phyloP scores from a whole-genome alignment of 331 rosid genomes.

The Stylosanthes scabra region DNA sequence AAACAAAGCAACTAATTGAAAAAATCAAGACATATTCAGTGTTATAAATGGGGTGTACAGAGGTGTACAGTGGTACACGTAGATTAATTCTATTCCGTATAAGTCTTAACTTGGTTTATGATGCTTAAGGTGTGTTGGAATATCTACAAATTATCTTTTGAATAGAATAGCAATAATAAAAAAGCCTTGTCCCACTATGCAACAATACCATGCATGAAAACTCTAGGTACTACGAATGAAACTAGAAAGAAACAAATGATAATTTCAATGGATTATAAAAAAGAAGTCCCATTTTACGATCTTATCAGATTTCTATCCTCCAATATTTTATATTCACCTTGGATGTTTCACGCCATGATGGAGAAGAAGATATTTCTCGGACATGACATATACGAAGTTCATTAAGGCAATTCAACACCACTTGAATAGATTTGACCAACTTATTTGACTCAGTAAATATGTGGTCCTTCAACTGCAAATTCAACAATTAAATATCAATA shows the following conservation, averaged over 20 bases:
- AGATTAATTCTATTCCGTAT: too few species aligned
- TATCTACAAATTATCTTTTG: not conserved
- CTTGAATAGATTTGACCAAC: conserved; percentile 86
- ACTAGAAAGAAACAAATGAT: conserved; percentile 12
- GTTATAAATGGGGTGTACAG: too few species aligned
- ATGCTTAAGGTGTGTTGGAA: not conserved
- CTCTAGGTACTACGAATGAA: not conserved
- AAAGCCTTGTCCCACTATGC: too few species aligned
- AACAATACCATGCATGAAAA: not conserved
- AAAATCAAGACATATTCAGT: conserved; percentile 6
- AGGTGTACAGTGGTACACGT: too few species aligned
- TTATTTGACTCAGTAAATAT: conserved; percentile 76
- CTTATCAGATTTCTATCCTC: not conserved
- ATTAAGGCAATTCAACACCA: conserved; percentile 82
- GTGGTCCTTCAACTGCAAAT: conserved; percentile 82
- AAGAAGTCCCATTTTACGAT: too few species aligned
- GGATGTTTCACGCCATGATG: conserved; percentile 54
- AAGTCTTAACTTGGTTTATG: conserved; percentile 13
- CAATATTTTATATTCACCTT: conserved; percentile 54
- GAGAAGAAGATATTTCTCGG: conserved; percentile 56
- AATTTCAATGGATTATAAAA: not conserved
- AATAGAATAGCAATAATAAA: not conserved
- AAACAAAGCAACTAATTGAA: conserved; percentile 14
- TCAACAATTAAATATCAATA: conserved; percentile 33
- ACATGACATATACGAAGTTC: conserved; percentile 85